Conservation (phyloP, 768 basidiomycete genomes). For the Artomyces pyxidatus region DNA sequence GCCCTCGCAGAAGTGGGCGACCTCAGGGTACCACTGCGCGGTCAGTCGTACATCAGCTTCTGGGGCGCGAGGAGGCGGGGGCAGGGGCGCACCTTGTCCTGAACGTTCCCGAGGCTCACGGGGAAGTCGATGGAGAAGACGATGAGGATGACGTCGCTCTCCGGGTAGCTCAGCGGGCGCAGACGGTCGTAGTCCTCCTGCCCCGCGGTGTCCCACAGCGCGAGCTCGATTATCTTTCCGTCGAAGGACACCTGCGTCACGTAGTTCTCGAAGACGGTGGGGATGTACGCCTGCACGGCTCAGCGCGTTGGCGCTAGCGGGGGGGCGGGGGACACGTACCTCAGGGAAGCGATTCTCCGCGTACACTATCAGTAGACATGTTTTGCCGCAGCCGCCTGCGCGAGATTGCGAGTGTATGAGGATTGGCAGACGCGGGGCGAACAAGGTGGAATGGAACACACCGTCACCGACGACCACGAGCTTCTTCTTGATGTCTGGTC, state of each 20-base stretch:
- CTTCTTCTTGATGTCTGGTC: slow-evolving; percentile 81
- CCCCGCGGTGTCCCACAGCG: slow-evolving; percentile 97
- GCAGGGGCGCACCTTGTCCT: slow-evolving; percentile 71
- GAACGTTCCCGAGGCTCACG: slow-evolving; percentile 81
- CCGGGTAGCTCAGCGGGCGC: slow-evolving; percentile 79
- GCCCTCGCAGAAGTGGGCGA: slow-evolving; percentile 85
- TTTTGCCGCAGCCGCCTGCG: slow-evolving; percentile 82
- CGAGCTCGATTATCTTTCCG: slow-evolving; percentile 85
- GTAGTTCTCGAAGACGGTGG: slow-evolving; percentile 93
- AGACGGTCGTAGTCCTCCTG: slow-evolving; percentile 95
- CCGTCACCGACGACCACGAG: slow-evolving; percentile 87
- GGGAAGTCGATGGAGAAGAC: slow-evolving; percentile 95
- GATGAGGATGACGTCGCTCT: slow-evolving; percentile 86
- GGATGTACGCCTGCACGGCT: slow-evolving; percentile 69
- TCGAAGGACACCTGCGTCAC: slow-evolving; percentile 83
- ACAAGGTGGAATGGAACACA: slow-evolving; percentile 29
- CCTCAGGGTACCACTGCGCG: slow-evolving; percentile 83
- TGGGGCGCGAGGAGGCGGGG: background rate
- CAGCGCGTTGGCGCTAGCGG: slow-evolving; percentile 10
- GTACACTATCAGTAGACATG: slow-evolving; percentile 92
- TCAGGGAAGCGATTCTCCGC: slow-evolving; percentile 95
- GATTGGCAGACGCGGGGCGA: slow-evolving; percentile 21
- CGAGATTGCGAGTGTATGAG: background rate
- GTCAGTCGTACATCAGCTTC: slow-evolving; percentile 7
- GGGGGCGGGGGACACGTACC: slow-evolving; percentile 39